Conservation (phyloP, 345 rosid genomes). For the Carallia pectinifolia region DNA sequence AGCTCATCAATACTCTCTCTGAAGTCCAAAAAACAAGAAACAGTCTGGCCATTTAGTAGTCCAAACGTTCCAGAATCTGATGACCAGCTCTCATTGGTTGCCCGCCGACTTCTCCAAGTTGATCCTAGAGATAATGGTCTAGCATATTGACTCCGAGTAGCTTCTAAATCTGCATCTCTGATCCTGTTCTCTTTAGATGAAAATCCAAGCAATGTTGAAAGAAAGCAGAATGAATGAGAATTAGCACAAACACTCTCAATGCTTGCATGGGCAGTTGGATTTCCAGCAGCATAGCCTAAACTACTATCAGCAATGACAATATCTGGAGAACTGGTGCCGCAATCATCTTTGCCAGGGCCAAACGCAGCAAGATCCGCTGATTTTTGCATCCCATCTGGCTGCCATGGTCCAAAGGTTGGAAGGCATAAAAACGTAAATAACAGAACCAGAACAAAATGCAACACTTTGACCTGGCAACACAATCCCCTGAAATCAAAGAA, state of each 20-base stretch:
- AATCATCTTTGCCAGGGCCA: slow-evolving; percentile 37
- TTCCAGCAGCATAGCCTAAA: slow-evolving; percentile 22
- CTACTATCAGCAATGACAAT: slow-evolving; percentile 26
- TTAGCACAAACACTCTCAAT: slow-evolving; percentile 39
- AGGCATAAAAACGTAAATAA: slow-evolving; percentile 51
- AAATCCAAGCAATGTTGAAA: slow-evolving; percentile 54
- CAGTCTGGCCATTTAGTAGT: slow-evolving; percentile 44
- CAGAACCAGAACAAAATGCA: slow-evolving; percentile 46
- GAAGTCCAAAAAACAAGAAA: slow-evolving; percentile 54
- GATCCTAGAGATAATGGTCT: slow-evolving; percentile 30
- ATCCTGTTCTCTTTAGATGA: slow-evolving; percentile 21
- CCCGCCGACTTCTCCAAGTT: slow-evolving; percentile 27
- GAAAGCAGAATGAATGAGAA: slow-evolving; percentile 60
- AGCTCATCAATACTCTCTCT: slow-evolving; percentile 29
- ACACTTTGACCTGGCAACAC: slow-evolving; percentile 36
- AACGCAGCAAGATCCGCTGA: slow-evolving; percentile 39
- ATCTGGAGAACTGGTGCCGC: slow-evolving; percentile 24
- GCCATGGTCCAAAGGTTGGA: slow-evolving; percentile 36
- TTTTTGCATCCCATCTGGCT: slow-evolving; percentile 43
- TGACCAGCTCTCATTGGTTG: slow-evolving; percentile 38
- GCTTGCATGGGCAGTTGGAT: slow-evolving; percentile 21
- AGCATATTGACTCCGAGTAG: slow-evolving; percentile 33
- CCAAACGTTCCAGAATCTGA: slow-evolving; percentile 41
- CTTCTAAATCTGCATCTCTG: slow-evolving; percentile 33
- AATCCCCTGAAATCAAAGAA: slow-evolving; percentile 45